Evolutionary conservation across 106 monocot genomes (phyloP).

Genomic region (Vanilla planifolia): DNA sequence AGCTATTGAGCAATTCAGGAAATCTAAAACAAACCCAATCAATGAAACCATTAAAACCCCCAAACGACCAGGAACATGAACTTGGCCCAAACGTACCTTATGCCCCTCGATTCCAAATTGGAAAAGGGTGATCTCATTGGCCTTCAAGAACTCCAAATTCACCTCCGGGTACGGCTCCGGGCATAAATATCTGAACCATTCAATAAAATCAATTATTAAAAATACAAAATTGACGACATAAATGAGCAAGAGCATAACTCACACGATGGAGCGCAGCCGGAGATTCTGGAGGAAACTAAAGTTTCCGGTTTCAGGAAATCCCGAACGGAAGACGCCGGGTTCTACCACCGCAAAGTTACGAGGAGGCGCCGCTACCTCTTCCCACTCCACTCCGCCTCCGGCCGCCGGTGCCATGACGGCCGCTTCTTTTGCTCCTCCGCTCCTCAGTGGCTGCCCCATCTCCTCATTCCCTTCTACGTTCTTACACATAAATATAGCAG

Average conservation of each 20-base stretch:
- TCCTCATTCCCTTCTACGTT: too few relatives aligned
- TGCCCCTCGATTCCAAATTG: conserved; percentile 61
- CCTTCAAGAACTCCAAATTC: conserved; percentile 34
- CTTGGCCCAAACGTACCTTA: conserved; percentile 21
- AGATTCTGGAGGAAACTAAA: conserved; percentile 34
- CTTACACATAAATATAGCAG: too few relatives aligned
- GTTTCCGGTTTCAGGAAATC: conserved; percentile 30
- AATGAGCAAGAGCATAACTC: background rate
- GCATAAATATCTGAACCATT: conserved; percentile 46
- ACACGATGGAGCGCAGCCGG: conserved; percentile 33
- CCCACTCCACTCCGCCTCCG: background rate
- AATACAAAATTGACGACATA: too few relatives aligned
- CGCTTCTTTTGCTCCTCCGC: too few relatives aligned
- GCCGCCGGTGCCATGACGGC: background rate
- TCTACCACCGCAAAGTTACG: conserved; percentile 44
- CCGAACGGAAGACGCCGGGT: conserved; percentile 35
- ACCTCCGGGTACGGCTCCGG: conserved; percentile 55
- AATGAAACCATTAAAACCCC: background rate
- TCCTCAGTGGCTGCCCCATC: too few relatives aligned
- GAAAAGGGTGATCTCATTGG: conserved; percentile 35
- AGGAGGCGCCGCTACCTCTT: conserved; percentile 25
- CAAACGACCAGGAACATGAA: background rate
- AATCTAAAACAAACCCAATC: background rate
- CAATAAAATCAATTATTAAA: too few relatives aligned
- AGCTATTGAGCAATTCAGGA: background rate